These are phyloP conservation scores for Agrocybe pediades DNA, from an alignment of 768 basidiomycete species.

Conservation along the genomic window DNA sequence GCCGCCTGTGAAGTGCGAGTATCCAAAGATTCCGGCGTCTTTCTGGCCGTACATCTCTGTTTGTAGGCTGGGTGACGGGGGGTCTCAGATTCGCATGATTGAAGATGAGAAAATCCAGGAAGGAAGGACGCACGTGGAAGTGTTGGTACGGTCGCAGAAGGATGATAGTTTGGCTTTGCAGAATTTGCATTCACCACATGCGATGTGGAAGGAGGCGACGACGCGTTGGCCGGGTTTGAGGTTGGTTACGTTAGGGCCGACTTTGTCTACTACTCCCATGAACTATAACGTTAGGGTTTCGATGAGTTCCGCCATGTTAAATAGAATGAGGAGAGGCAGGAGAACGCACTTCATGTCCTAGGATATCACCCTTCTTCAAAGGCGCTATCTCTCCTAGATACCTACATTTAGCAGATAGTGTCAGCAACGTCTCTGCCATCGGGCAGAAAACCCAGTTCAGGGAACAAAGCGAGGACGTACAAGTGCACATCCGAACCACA, in stretches of 20 bases:
- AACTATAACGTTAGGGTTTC: conserved; percentile 35
- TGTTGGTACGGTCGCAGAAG: conserved; percentile 73
- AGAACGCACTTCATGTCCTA: conserved; percentile 64
- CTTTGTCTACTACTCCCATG: conserved; percentile 68
- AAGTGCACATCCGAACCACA: conserved; percentile 71
- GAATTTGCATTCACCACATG: conserved; percentile 71
- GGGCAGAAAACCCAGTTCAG: no score
- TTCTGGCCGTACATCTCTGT: conserved; percentile 65
- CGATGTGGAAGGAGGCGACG: conserved; percentile 79
- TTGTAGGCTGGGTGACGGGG: conserved; percentile 38
- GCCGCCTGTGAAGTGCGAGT: conserved; percentile 73
- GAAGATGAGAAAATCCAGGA: not conserved
- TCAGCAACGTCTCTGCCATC: no score
- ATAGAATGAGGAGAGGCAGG: not conserved
- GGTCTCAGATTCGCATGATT: not conserved
- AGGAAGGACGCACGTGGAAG: conserved; percentile 48
- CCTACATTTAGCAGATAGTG: no score
- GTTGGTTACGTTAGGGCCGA: conserved; percentile 66
- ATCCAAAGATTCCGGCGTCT: conserved; percentile 73
- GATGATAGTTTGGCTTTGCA: conserved; percentile 75
- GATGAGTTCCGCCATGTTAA: conserved; percentile 1
- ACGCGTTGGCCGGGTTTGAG: conserved; percentile 68
- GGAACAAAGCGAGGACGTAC: no score
- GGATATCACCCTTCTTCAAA: conserved; percentile 72
- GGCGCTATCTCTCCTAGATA: conserved; percentile 71